Conservation (phyloP, 305 asterid species). For the Fraxinus sp. region DNA sequence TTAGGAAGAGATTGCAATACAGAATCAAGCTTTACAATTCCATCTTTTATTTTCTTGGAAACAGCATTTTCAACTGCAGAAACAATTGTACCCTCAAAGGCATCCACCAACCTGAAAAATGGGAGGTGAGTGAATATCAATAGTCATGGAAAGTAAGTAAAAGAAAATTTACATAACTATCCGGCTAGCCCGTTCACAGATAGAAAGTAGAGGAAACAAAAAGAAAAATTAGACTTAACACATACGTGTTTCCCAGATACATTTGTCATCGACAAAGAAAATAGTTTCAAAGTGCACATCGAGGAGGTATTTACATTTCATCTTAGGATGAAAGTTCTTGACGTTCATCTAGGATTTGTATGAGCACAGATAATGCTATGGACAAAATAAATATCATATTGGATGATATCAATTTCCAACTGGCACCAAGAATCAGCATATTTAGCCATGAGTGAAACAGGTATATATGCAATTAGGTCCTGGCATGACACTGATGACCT, state of each 20-base stretch:
- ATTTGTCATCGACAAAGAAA: not conserved
- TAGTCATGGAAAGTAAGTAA: not conserved
- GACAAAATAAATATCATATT: not conserved
- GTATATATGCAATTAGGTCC: not conserved
- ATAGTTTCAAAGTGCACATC: not conserved
- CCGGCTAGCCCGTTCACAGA: not conserved
- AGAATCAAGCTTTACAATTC: slow-evolving; percentile 53
- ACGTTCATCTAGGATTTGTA: not conserved
- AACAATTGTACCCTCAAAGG: slow-evolving; percentile 57
- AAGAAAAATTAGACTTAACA: not conserved
- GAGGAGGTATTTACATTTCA: not conserved
- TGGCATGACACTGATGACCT: not conserved
- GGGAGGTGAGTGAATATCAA: not conserved
- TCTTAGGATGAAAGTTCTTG: not conserved
- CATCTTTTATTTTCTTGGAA: slow-evolving; percentile 56
- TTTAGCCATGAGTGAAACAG: not conserved
- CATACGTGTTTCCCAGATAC: not conserved
- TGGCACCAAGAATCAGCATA: not conserved
- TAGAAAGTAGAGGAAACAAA: not conserved
- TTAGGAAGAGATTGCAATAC: slow-evolving; percentile 70
- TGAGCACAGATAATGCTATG: not conserved
- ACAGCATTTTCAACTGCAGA: slow-evolving; percentile 75
- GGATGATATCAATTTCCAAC: not conserved
- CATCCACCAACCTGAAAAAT: slow-evolving; percentile 66
- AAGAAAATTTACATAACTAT: not conserved